Evolutionary conservation across 257 asterid genomes (phyloP), one percentile per base, ranked within the genome.

Genomic region (Ocimum tenuiflorum): DNA sequence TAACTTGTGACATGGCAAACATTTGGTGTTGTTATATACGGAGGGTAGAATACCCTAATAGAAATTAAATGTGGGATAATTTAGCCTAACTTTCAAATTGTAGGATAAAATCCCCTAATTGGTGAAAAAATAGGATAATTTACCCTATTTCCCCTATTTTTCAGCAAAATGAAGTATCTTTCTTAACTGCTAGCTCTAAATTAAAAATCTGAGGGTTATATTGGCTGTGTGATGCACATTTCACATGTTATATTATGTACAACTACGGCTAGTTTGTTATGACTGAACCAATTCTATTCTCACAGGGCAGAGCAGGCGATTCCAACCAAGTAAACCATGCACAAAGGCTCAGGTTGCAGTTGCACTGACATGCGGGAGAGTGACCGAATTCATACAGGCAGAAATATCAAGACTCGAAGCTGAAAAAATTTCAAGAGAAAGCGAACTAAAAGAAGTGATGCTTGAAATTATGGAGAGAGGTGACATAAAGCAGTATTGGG

Each of bases 271-370:
- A 22, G 24, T 39, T 53, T 24, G 60, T 42, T 33, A 36, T 20
- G 31, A 51, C 62, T 60, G 13, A 63, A 59, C 23, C 50, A 36
- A n/a, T n/a, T n/a, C n/a, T 47, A 59, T 50, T 72, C 47, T 75
- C 77, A 58, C 91, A 92, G 98, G 99, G 64, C 94, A 83, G 76
- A 78, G 86, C 80, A 86, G 84, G 73, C 84, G 97, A 47, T 66
- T 89, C 46, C 99, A 94, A 78, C 95, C 97, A 15, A 80, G 63
- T 33, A 90, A 85, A 81, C 99, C 97, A 7, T 89, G 89, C 80
- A 89, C 95, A 12, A 86, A 80, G 65, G 97, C 84, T 24, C 99
- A 94, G 78, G 97, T 83, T 20, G 95, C 90, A 10, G 91, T 94
- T 13, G 94, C 96, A 11, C 75, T 94, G 69, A 73, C 94, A 18